Base-by-base conservation (phyloP, 2,329 filamentous ascomycete genomes). In the Trichoderma koningiopsis region DNA sequence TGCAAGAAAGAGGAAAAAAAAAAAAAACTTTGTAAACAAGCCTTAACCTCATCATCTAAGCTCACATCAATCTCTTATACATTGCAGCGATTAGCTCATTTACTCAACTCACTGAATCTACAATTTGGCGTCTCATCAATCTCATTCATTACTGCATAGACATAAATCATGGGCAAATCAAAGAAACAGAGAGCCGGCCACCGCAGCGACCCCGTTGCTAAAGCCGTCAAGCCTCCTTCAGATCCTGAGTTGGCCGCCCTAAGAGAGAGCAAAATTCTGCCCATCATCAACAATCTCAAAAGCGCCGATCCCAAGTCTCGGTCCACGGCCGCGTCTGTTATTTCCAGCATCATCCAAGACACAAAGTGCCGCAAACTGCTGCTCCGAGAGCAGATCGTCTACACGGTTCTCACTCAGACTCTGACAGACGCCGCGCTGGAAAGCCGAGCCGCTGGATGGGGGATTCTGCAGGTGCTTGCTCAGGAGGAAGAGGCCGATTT, bases 401-500 rank as follows among this genome's bases (percentile, higher is more conserved):
- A 85, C 73, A 86, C 86, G 64, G 77, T 92, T 55, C 83, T 91
- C 70, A 88, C 84, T 37, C 87, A 91, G 80, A 90, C 88, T 35
- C 79, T 91, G 68, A 88, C 87, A 29, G 89, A 92, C 75, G 80
- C 84, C 47, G 87, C 83, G 69, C 81, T 90, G 64, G 88, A 91
- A 78, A 88, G 87, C 73, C 84, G 87, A 59, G 86, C 88, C 55
- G 87, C 88, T 24, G 89, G 88, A n/a, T 92, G 89, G 89, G 85
- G 86, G 14, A 89, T 91, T 72, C 80, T 92, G 64, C 84, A 85
- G 72, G 84, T 87, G 53, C 81, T 92, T 65, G 86, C 85, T 2
- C 81, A 86, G 71, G 86, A 90, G 74, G 89, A 91, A 76, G 89
- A 90, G 73, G 81, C 85, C 14, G 89, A 91, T 74, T 91, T 91